Evolutionary conservation across 2,329 filamentous ascomycete genomes (phyloP).

Genomic region (Alternaria ethzedia): DNA sequence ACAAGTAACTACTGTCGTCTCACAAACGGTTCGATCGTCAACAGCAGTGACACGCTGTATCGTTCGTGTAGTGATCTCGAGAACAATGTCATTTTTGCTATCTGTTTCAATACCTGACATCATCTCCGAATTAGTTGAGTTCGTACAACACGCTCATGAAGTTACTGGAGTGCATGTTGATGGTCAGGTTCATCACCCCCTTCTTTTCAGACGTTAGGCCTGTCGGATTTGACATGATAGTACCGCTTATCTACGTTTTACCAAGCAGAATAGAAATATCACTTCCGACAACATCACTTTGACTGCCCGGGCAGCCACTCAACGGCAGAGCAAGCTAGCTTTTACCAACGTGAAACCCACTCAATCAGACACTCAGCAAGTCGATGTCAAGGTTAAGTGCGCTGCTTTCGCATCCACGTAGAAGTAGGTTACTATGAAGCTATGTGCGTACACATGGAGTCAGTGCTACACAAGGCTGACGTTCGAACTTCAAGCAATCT

Average conservation of each 20-base stretch:
- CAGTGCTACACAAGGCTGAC: neutral
- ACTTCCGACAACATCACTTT: neutral
- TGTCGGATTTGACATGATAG: fast-evolving
- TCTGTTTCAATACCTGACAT: neutral
- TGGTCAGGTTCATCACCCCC: fast-evolving
- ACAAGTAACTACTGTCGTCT: neutral
- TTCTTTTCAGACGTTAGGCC: fast-evolving
- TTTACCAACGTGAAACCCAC: neutral
- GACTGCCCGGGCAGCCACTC: neutral
- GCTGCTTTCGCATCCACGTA: neutral
- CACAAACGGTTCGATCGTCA: neutral
- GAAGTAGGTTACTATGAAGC: neutral
- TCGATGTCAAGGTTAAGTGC: fast-evolving
- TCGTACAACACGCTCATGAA: neutral
- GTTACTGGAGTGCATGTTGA: neutral
- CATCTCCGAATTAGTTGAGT: fast-evolving
- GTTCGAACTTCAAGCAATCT: neutral
- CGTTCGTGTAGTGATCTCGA: no score
- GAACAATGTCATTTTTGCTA: fast-evolving
- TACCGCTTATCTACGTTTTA: neutral
- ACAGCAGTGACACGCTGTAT: neutral
- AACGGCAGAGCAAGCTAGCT: neutral
- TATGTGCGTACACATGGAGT: neutral
- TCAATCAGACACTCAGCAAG: neutral
- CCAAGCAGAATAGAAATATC: fast-evolving